Base-by-base conservation (phyloP, 1,284 basidiomycete species). In the Heterobasidion occidentale region DNA sequence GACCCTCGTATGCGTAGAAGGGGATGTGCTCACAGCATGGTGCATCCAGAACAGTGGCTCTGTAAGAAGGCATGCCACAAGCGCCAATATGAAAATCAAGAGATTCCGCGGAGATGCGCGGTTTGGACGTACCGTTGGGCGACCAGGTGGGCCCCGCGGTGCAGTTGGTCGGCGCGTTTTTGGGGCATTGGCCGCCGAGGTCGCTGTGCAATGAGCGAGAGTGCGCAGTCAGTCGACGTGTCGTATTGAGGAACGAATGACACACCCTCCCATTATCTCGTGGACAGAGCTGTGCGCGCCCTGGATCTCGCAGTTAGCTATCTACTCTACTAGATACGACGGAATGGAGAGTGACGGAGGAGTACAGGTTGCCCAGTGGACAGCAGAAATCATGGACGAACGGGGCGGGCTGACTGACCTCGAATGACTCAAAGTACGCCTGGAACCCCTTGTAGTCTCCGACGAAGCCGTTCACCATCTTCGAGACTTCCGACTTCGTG, bases 11-110 rank as follows among this genome's bases (percentile, higher is more conserved):
- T 36, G 34, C n/a, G 33, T 12, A 19, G 36, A 20, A 19, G 19
- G 11, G 51, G 44, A 52, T 38, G 36, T 8, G 12, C 2, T 52
- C 58, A 73, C 72, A 0, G 65, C 71, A 56, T 74, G 72, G 58
- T 73, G 71, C 57, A 73, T 53, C 66, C 67, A 73, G 61, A 74
- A 74, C 27, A 74, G 50, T 0, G 70, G 71, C 12, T 73, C 71
- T 73, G 42, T 12, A 20, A 4, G 34, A 52, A 46, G 19, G 20
- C 17, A 51, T n/a, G 8, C 44, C 11, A 50, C 44, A 8, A 17
- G 38, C 6, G 9, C 5, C 27, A 5, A 27, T 27, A 27, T 27
- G 27, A 27, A 27, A 27, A 27, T 27, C 27, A 27, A 5, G 5
- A 27, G 6, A 27, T 27, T 27, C 27, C 27, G 2, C 5, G 19